A percentile compares a stretch with the other conserved stretches of the same genome.
phyloP scores from a whole-genome alignment of 2,329 filamentous ascomycete genomes.

The Chaetomiaceae sp. region DNA sequence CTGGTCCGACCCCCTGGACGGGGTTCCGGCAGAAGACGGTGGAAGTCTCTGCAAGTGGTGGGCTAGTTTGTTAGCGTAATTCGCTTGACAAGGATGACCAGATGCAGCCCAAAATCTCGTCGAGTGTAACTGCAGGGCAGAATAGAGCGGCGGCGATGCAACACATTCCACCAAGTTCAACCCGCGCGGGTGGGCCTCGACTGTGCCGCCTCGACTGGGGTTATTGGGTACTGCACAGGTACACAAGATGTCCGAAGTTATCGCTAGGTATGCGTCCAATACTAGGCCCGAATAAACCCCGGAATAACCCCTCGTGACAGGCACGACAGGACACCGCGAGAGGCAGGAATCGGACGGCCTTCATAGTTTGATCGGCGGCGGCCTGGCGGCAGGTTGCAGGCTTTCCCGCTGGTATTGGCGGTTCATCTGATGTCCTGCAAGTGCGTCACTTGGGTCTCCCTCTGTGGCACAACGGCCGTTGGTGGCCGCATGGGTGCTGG shows the following conservation, averaged over 20 bases:
- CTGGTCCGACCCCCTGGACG: conserved; percentile 1
- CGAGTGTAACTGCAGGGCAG: background rate
- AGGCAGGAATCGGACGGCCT: background rate
- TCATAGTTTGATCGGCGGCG: conserved; percentile 25
- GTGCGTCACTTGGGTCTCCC: conserved; percentile 2
- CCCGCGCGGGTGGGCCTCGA: conserved; percentile 4
- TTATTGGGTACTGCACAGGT: too few species aligned
- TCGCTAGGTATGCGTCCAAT: too few species aligned
- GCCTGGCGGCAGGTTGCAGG: conserved; percentile 3
- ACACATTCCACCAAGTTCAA: conserved; percentile 13
- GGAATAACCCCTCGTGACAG: background rate
- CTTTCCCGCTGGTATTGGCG: conserved; percentile 7
- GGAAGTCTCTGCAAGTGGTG: conserved; percentile 18
- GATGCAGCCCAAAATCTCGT: conserved; percentile 8
- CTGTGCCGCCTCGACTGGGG: too few species aligned
- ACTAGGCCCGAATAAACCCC: too few species aligned
- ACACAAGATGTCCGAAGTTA: too few species aligned
- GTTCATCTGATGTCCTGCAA: conserved; percentile 18
- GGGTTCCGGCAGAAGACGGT: conserved; percentile 24
- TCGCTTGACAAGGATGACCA: conserved; percentile 10
- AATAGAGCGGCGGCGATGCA: conserved; percentile 8
- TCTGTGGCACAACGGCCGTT: conserved; percentile 9
- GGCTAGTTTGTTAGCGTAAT: conserved; percentile 15
- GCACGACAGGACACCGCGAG: background rate
- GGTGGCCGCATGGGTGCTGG: conserved; percentile 6